Conservation (phyloP, 257 asterid genomes). For the Primulina huaijiensis region DNA sequence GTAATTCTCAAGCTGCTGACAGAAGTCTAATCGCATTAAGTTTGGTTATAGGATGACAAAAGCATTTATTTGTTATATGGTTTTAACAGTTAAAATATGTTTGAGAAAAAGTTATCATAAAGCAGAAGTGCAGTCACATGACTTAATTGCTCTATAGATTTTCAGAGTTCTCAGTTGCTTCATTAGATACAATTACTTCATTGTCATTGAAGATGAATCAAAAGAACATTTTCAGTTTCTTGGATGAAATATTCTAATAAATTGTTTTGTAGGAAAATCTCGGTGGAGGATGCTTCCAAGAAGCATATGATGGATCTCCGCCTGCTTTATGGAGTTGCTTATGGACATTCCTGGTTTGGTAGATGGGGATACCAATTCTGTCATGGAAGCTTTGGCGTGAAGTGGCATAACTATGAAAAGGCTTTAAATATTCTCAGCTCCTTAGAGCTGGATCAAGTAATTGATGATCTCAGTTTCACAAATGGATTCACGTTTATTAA, state of each 20-base stretch:
- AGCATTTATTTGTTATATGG: neutral
- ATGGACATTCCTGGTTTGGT: constrained; percentile 91
- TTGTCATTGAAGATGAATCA: neutral
- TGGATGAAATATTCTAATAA: neutral
- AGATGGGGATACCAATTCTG: constrained; percentile 83
- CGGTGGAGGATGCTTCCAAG: constrained; percentile 81
- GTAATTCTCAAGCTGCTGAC: neutral
- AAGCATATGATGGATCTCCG: constrained; percentile 72
- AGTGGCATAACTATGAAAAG: constrained; percentile 55
- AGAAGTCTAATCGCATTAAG: neutral
- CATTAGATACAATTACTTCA: neutral
- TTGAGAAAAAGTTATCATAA: neutral
- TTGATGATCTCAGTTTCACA: constrained; percentile 38
- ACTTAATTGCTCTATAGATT: neutral
- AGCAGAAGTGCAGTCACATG: neutral
- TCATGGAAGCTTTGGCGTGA: constrained; percentile 88
- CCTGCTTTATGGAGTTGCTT: constrained; percentile 77
- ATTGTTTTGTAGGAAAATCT: constrained; percentile 51
- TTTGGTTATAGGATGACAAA: no score
- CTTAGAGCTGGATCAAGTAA: constrained; percentile 55
- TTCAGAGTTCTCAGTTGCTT: neutral
- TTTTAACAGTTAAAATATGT: neutral
- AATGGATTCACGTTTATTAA: constrained; percentile 36
- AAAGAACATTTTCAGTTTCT: neutral
- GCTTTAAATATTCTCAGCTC: constrained; percentile 68